Evolutionary conservation across 441 rosid species (phyloP).

Genomic region (Brassica balearica): DNA sequence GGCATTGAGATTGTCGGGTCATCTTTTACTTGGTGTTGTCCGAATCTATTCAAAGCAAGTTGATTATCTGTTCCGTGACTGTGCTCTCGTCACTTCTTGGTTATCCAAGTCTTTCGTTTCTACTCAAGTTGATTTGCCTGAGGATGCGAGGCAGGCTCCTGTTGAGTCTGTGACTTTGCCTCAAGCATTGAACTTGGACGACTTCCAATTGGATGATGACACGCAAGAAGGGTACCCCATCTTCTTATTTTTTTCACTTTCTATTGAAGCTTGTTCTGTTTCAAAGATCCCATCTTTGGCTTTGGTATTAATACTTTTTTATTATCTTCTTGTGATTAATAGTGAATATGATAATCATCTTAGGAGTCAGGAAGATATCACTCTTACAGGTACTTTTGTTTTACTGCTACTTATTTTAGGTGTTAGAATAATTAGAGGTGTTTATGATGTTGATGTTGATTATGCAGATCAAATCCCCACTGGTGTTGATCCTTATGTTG

Average conservation of each 20-base stretch:
- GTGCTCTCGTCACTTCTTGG: slow-evolving; percentile 50
- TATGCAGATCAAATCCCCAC: slow-evolving; percentile 70
- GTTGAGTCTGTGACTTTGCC: slow-evolving; percentile 80
- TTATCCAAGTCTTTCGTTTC: slow-evolving; percentile 60
- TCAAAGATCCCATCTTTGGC: background rate
- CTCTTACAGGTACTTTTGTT: slow-evolving; percentile 57
- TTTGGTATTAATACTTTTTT: background rate
- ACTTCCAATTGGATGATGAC: slow-evolving; percentile 57
- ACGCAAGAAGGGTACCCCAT: slow-evolving; percentile 45
- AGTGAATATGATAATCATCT: slow-evolving; percentile 61
- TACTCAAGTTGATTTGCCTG: slow-evolving; percentile 65
- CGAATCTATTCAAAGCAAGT: slow-evolving; percentile 90
- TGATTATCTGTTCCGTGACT: slow-evolving; percentile 80
- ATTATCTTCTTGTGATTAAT: slow-evolving; percentile 16
- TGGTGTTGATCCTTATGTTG: slow-evolving; percentile 66
- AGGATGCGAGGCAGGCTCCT: slow-evolving; percentile 73
- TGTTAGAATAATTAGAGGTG: background rate
- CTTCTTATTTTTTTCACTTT: background rate
- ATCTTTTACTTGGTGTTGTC: slow-evolving; percentile 86
- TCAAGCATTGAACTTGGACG: slow-evolving; percentile 68
- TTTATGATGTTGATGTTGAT: background rate
- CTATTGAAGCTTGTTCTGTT: slow-evolving; percentile 31
- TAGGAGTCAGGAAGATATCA: slow-evolving; percentile 67
- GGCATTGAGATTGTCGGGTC: slow-evolving; percentile 85
- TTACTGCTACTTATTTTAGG: background rate